Base-by-base conservation (phyloP, 768 basidiomycete genomes). In the Phlebiopsis flavidoalba region DNA sequence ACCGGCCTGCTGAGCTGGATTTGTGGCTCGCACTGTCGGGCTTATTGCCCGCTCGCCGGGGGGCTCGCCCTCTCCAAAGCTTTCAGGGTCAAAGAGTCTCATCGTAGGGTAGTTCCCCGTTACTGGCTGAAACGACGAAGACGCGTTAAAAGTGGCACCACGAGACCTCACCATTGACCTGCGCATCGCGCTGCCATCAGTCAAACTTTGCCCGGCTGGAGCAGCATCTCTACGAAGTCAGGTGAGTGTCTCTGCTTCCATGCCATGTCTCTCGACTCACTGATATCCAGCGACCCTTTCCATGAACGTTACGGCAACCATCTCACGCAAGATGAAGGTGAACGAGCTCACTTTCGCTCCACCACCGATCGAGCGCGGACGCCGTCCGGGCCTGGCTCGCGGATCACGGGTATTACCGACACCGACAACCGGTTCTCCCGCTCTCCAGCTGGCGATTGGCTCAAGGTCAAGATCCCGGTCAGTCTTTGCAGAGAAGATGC, bases 371-470 rank as follows among this genome's bases (percentile, higher is more conserved):
- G 53, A 85, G 82, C 53, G 61, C 88, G 15, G 68, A 77, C 36
- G 67, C 75, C 4, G 87, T 91, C 35, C 75, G 82, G 40, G 77
- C 80, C 63, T 91, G 89, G 88, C 75, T 91, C 14, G 73, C 73
- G 0, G 76, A 76, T 2, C 78, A 87, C 60, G 86, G 84, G 35
- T 71, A n/a, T 90, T 26, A 61, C 66, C 15, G 80, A 81, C 48
- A n/a, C n/a, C n/a, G 80, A 81, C 48, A 69, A 76, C 45, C 76
- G 80, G 58, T 64, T 84, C 21, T 63, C 72, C 46, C 81, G 83
- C 8, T 87, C 88, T 11, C 79, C 85, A 2, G 87, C 88, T 0
- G 78, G 81, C 52, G 89, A 90, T 63, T 91, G 88, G 89, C 74
- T 89, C 12, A 83, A 77, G 6, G 69, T 89, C 45, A 81, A 71